These are phyloP conservation scores for Pterocarpus macrocarpus DNA, from an alignment of 306 rosid species.

Conservation along the genomic window DNA sequence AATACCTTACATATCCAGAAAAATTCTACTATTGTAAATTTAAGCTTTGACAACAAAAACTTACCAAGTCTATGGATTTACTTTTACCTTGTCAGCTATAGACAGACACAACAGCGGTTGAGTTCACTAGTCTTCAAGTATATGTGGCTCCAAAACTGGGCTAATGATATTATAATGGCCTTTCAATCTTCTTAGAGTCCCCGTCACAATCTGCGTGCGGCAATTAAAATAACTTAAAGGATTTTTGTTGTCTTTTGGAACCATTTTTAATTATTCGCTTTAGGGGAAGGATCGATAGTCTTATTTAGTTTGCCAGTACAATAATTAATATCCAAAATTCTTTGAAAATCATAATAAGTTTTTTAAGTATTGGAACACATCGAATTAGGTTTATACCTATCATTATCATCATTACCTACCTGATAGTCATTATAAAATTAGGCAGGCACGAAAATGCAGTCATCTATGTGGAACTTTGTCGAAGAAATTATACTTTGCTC, in stretches of 20 bases:
- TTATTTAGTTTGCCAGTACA: background rate
- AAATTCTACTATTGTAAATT: too few species aligned
- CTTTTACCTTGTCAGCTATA: too few species aligned
- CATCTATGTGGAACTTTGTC: too few species aligned
- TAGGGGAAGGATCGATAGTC: conserved; percentile 23
- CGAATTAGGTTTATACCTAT: background rate
- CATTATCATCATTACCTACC: background rate
- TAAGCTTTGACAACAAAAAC: too few species aligned
- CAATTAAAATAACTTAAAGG: background rate
- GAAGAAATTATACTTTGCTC: background rate
- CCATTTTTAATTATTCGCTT: background rate
- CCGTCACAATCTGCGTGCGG: too few species aligned
- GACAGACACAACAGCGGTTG: too few species aligned
- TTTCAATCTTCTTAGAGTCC: too few species aligned
- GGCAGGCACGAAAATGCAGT: background rate
- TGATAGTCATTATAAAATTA: conserved; percentile 23
- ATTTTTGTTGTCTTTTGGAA: background rate
- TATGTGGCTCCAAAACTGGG: too few species aligned
- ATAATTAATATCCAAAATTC: background rate
- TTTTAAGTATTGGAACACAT: background rate
- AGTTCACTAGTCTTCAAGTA: too few species aligned
- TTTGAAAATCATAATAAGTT: background rate
- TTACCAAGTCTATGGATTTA: too few species aligned
- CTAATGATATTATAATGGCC: too few species aligned
- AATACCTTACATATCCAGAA: too few species aligned